phyloP scores from a whole-genome alignment of 495 filamentous ascomycete species.

The Aspergillus ostianus region DNA sequence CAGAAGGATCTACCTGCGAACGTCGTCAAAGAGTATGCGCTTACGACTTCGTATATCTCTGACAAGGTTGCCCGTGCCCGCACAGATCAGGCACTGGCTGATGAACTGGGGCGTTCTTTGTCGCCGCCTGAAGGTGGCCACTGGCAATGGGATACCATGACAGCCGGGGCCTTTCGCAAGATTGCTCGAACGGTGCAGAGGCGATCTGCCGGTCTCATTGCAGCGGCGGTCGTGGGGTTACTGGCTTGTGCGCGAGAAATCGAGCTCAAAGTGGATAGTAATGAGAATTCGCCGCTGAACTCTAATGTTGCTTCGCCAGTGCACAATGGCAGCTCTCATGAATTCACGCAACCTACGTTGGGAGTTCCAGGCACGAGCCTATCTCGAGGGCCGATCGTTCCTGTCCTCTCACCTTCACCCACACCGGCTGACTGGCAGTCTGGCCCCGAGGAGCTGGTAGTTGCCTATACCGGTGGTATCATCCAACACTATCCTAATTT shows the following conservation, averaged over 20 bases:
- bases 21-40: constrained; percentile 58
- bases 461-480: constrained; percentile 77
- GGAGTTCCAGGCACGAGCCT: constrained; percentile 6
- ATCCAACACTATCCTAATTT: constrained; percentile 76
- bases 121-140: constrained; percentile 44
- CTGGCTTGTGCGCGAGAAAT: constrained; percentile 67
- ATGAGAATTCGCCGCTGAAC: constrained; percentile 34
- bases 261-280: constrained; percentile 46
- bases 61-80: constrained; percentile 54
- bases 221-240: constrained; percentile 67
- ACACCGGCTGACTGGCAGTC: constrained; percentile 44
- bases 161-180: constrained; percentile 54
- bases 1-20: constrained; percentile 52
- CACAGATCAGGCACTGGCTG: constrained; percentile 45
- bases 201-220: constrained; percentile 69
- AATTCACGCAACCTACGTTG: constrained; percentile 2
- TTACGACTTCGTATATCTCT: constrained; percentile 70
- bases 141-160: constrained; percentile 59
- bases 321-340: constrained; percentile 22
- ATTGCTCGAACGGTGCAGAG: constrained; percentile 64
- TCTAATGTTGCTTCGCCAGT: constrained; percentile 28
- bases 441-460: constrained; percentile 61
- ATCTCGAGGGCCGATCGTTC: constrained; percentile 43
- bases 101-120: constrained; percentile 53
- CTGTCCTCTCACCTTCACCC: constrained; percentile 37